Evolutionary conservation across 495 filamentous ascomycete genomes (phyloP).

Genomic region (Neurospora discreta): DNA sequence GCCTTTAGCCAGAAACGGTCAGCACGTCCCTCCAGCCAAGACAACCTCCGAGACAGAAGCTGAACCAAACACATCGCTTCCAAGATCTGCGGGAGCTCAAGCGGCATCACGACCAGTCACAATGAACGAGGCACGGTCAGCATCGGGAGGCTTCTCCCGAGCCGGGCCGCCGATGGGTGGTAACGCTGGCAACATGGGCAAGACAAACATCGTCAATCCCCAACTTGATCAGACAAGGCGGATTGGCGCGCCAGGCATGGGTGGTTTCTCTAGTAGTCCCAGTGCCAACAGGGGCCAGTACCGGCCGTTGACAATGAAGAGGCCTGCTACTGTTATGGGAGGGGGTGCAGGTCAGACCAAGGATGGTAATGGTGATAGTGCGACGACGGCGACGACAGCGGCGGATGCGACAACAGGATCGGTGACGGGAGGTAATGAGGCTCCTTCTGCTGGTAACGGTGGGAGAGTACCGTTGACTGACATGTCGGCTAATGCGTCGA

Average conservation of each 20-base stretch:
- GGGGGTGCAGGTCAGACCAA: neutral
- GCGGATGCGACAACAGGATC: neutral
- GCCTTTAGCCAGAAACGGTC: conserved; percentile 42
- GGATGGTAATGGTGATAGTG: neutral
- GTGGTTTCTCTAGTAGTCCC: conserved; percentile 32
- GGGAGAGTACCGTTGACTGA: conserved; percentile 27
- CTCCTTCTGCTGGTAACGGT: neutral
- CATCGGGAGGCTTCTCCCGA: neutral
- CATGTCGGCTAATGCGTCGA: conserved; percentile 23
- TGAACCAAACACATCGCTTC: neutral
- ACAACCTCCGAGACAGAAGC: conserved; percentile 3
- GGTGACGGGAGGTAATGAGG: neutral
- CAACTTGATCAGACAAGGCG: conserved; percentile 53
- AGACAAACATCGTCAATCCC: conserved; percentile 56
- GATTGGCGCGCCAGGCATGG: conserved; percentile 55
- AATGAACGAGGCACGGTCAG: conserved; percentile 4
- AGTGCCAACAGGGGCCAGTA: conserved; percentile 47
- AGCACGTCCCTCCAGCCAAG: conserved; percentile 29
- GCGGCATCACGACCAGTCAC: neutral
- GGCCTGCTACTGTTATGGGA: conserved; percentile 17
- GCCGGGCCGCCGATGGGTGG: conserved; percentile 1
- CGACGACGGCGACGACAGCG: neutral
- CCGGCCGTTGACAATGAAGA: conserved; percentile 47
- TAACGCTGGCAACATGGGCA: conserved; percentile 5
- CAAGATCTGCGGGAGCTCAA: neutral